Evolutionary conservation across 2,329 filamentous ascomycete genomes (phyloP), one percentile per base, ranked within the genome.

Genomic region (Botrytis aclada): DNA sequence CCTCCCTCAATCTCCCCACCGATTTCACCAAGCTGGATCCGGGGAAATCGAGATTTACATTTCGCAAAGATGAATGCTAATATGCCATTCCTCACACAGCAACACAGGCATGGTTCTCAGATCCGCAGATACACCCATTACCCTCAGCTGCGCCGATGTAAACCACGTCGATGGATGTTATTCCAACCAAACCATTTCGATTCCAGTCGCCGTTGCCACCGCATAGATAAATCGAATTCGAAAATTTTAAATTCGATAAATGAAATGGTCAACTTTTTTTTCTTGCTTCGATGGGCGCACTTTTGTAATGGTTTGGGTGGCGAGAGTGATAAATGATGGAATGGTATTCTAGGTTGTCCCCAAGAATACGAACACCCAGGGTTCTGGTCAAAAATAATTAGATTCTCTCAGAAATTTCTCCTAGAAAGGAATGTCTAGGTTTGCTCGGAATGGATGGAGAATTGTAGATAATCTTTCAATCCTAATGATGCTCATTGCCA

Each of bases 131-230:
- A 62, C n/a, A 5, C 39, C 32, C n/a, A 41, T 72, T 16, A 22
- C 34, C 25, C 71, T 72, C 29, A 29, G 1, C n/a, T 72, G 71
- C 66, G 58, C 71, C 20, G 71, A 72, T 56, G 71, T 72, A 20
- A 70, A 72, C 25, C 54, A 62, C 14, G 39, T 63, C 20, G 71
- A 72, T 70, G 71, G 71, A 72, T 72, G 71, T 9, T 70, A 29
- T 34, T 72, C 70, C 3, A 61, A 69, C 63, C 70, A 72, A 69
- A 61, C 39, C 22, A 72, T 72, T 22, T 34, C 70, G 2, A 7
- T 69, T 43, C 61, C 43, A 3, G 37, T 71, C 22, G 47, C 20
- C 9, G n/a, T 32, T 0, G 60, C 45, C 10, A 41, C 61, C 10
- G 69, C 60, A 51, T 71, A 71, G 34, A 58, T 58, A 1, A 3